Evolutionary conservation across 805 yeast genomes (phyloP).

Genomic region (Yarrowia yakushimensis): DNA sequence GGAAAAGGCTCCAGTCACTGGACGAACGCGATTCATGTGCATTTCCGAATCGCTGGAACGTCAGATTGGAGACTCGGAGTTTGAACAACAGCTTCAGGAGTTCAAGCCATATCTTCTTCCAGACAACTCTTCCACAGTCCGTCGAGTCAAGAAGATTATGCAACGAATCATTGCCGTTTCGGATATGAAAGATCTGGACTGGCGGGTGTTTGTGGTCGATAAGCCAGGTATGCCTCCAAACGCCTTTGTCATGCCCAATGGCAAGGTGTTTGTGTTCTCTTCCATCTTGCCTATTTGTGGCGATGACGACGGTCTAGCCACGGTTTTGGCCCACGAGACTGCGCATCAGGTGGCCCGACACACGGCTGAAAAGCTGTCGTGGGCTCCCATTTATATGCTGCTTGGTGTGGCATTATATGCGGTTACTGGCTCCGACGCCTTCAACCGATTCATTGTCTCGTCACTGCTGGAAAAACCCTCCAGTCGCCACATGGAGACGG

Average conservation of each 20-base stretch:
- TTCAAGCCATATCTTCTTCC: conserved; percentile 57
- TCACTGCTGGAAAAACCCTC: conserved; percentile 73
- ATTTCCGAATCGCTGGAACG: conserved; percentile 63
- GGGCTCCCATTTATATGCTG: conserved; percentile 64
- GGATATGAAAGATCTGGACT: conserved; percentile 40
- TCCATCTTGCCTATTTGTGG: conserved; percentile 73
- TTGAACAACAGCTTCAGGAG: conserved; percentile 56
- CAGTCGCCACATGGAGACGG: conserved; percentile 89
- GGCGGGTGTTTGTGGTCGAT: conserved; percentile 80
- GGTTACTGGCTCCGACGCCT: conserved; percentile 54
- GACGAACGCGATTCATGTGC: conserved; percentile 67
- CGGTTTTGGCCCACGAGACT: conserved; percentile 88
- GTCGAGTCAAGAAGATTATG: conserved; percentile 60
- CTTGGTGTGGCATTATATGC: conserved; percentile 53
- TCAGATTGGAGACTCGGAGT: conserved; percentile 60
- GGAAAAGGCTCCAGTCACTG: conserved; percentile 79
- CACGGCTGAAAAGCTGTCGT: conserved; percentile 75
- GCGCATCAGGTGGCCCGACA: conserved; percentile 95
- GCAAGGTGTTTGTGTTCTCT: conserved; percentile 86
- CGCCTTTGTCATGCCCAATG: conserved; percentile 95
- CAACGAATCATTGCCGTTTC: conserved; percentile 50
- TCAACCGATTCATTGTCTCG: conserved; percentile 52
- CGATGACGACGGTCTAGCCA: conserved; percentile 90
- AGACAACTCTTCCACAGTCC: conserved; percentile 54
- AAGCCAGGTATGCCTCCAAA: conserved; percentile 78